These are phyloP conservation scores for Lolium multiflorum DNA, from an alignment of 176 grass and related monocot genomes.

Conservation along the genomic window DNA sequence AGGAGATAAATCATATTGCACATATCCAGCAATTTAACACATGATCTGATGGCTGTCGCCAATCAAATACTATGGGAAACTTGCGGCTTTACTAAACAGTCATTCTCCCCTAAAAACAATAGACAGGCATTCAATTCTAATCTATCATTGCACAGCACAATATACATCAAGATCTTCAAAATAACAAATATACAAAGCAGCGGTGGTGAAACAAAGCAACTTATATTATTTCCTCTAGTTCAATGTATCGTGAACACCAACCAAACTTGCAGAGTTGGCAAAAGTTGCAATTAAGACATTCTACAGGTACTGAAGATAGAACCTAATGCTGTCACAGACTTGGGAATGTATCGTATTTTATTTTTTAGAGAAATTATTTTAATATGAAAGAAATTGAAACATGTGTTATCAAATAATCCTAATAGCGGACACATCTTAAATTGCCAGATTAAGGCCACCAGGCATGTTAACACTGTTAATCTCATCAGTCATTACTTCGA, in stretches of 20 bases:
- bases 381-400: not conserved
- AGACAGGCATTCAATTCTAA: not conserved
- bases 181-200: not conserved
- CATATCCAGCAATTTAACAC: not conserved
- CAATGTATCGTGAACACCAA: not conserved
- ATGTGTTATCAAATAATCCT: not conserved
- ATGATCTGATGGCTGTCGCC: not conserved
- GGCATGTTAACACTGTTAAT: not conserved
- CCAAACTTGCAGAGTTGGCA: not conserved
- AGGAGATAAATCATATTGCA: not conserved
- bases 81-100: not conserved
- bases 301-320: not conserved
- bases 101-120: too few relatives aligned
- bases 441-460: not conserved
- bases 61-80: not conserved
- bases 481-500: not conserved
- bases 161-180: not conserved
- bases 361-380: not conserved
- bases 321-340: not conserved
- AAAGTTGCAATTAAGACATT: not conserved
- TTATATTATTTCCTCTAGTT: not conserved
- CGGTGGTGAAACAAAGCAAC: not conserved
- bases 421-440: not conserved
- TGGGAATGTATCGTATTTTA: not conserved
- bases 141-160: not conserved